Evolutionary conservation across 192 early-diverging fungal genomes (phyloP).

Genomic region (Podila minutissima): DNA sequence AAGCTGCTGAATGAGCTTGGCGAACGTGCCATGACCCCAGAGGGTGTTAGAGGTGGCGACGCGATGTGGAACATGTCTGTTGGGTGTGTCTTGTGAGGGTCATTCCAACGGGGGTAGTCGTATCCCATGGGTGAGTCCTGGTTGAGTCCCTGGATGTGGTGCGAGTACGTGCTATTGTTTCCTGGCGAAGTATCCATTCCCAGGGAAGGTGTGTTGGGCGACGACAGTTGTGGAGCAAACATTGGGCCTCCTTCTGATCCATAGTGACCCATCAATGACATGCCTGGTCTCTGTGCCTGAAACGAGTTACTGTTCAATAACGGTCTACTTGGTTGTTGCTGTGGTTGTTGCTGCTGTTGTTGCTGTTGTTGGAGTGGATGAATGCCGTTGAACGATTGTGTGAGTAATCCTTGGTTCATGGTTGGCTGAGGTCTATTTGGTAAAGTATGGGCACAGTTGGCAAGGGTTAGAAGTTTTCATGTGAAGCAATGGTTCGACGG

Average conservation of each 20-base stretch:
- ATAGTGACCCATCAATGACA: slow-evolving; percentile 30
- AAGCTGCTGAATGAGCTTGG: slow-evolving; percentile 26
- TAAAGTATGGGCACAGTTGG: neutral
- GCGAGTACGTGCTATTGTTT: slow-evolving; percentile 4
- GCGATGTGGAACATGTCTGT: slow-evolving; percentile 48
- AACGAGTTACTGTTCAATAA: neutral
- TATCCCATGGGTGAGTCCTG: slow-evolving; percentile 29
- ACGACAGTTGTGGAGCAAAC: slow-evolving; percentile 20
- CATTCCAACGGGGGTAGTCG: slow-evolving; percentile 30
- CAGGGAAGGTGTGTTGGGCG: slow-evolving; percentile 7
- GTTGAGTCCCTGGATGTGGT: slow-evolving; percentile 13
- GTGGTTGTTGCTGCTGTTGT: slow-evolving; percentile 15
- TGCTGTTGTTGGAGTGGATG: slow-evolving; percentile 46
- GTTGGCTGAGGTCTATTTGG: slow-evolving; percentile 13
- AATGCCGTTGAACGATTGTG: slow-evolving; percentile 24
- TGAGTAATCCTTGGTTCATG: slow-evolving; percentile 15
- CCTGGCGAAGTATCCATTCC: slow-evolving; percentile 5
- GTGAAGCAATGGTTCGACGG: neutral
- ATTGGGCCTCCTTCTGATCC: slow-evolving; percentile 24
- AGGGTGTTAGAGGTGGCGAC: slow-evolving; percentile 41
- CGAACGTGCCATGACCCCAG: slow-evolving; percentile 27
- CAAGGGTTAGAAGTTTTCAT: neutral
- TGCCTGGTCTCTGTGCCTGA: slow-evolving; percentile 20
- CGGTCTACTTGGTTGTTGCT: slow-evolving; percentile 3
- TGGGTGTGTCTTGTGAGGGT: slow-evolving; percentile 11